These are phyloP conservation scores for Cardamine occulta DNA, from an alignment of 345 rosid species.

Conservation along the genomic window DNA sequence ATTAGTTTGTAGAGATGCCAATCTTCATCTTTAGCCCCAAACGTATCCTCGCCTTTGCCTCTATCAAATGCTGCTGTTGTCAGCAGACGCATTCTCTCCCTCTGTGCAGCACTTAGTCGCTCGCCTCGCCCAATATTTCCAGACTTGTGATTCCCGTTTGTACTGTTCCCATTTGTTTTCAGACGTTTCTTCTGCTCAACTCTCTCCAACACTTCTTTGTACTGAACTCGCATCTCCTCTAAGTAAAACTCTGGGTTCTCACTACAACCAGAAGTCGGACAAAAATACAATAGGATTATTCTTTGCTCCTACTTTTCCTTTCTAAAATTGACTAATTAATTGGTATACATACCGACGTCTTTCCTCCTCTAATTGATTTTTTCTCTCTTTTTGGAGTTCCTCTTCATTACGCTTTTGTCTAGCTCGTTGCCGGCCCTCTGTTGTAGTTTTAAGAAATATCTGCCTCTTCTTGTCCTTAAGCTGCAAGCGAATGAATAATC, in stretches of 20 bases:
- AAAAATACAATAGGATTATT: conserved; percentile 22
- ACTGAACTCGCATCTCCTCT: conserved; percentile 67
- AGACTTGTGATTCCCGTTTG: conserved; percentile 69
- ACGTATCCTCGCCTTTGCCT: conserved; percentile 95
- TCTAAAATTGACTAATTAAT: conserved; percentile 22
- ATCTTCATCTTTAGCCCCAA: conserved; percentile 93
- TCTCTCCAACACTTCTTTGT: conserved; percentile 79
- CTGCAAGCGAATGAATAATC: conserved; percentile 48
- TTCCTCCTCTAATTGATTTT: conserved; percentile 80
- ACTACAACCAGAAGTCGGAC: conserved; percentile 45
- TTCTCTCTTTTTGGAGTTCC: conserved; percentile 78
- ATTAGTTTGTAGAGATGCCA: conserved; percentile 95
- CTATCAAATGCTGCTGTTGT: conserved; percentile 97
- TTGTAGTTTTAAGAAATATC: conserved; percentile 81
- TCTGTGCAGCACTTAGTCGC: conserved; percentile 93
- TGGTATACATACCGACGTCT: conserved; percentile 69
- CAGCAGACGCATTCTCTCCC: conserved; percentile 93
- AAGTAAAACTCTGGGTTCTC: conserved; percentile 87
- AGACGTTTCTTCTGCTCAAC: conserved; percentile 85
- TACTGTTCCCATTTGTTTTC: conserved; percentile 72
- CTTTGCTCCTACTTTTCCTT: background rate
- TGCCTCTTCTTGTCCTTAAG: conserved; percentile 85
- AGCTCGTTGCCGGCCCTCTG: conserved; percentile 89
- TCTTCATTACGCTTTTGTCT: conserved; percentile 87
- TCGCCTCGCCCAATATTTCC: conserved; percentile 95